Percentiles rank a stretch among this genome's conserved stretches.
Conservation (phyloP, 2,329 filamentous ascomycete genomes). For the Trichophyton benhamiae region DNA sequence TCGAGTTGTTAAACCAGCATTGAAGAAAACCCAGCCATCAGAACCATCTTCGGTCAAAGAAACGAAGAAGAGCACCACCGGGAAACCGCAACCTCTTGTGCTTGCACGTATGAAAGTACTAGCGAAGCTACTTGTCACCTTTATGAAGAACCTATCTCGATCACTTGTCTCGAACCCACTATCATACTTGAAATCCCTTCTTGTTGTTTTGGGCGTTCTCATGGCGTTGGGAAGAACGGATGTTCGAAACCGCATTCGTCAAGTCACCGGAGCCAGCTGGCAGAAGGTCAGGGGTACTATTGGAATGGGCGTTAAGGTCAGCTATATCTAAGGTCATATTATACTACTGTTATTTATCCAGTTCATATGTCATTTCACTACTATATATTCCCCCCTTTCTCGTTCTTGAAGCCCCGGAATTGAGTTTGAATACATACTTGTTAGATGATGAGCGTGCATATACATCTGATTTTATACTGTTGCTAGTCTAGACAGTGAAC, state of each 20-base stretch:
- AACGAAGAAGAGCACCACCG: constrained; percentile 24
- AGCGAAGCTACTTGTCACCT: constrained; percentile 36
- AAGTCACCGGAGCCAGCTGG: constrained; percentile 59
- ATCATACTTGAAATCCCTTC: constrained; percentile 49
- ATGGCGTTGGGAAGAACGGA: constrained; percentile 63
- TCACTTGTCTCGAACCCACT: constrained; percentile 44
- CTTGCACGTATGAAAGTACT: constrained; percentile 32
- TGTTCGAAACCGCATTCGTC: constrained; percentile 60
- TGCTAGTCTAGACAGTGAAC: neutral
- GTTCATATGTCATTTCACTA: neutral
- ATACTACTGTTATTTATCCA: neutral
- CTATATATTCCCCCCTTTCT: too few relatives aligned
- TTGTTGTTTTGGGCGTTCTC: constrained; percentile 69
- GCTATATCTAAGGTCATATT: constrained; percentile 56
- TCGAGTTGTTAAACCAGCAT: constrained; percentile 21
- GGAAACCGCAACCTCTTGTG: constrained; percentile 22
- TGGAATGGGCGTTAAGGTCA: constrained; percentile 95
- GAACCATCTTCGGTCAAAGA: constrained; percentile 23
- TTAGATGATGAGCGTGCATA: neutral
- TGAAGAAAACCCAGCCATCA: constrained; percentile 18
- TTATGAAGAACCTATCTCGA: constrained; percentile 40
- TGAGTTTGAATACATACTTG: neutral
- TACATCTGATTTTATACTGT: neutral
- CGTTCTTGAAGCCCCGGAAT: neutral
- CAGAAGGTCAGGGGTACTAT: constrained; percentile 71